Conservation (phyloP, 2,329 filamentous ascomycete genomes). For the Nemania sp. region DNA sequence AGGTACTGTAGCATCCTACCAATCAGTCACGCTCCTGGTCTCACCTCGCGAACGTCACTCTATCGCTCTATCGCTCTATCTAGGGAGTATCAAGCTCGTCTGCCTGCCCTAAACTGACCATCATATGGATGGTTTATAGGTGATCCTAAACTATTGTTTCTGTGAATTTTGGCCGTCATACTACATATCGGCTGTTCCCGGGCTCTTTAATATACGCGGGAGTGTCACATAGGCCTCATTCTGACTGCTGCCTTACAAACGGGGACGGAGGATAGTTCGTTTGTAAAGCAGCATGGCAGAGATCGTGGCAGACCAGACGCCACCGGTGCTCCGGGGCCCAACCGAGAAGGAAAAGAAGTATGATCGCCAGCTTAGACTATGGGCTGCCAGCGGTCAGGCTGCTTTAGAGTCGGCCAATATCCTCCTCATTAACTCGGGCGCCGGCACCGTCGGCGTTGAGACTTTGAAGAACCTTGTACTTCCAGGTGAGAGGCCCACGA, state of each 20-base stretch:
- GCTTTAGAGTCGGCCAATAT: constrained; percentile 92
- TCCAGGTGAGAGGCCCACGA: constrained; percentile 67
- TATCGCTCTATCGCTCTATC: constrained; percentile 19
- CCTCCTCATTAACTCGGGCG: constrained; percentile 87
- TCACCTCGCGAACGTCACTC: constrained; percentile 32
- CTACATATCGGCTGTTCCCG: background rate
- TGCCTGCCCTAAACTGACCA: background rate
- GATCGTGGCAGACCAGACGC: constrained; percentile 59
- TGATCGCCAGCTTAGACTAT: constrained; percentile 92
- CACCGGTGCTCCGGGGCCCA: constrained; percentile 63
- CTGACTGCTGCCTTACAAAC: background rate
- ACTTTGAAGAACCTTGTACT: constrained; percentile 97
- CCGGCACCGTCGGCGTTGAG: constrained; percentile 90
- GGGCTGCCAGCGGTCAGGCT: constrained; percentile 91
- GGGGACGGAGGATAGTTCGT: constrained; percentile 15
- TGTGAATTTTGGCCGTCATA: background rate
- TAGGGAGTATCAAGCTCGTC: background rate
- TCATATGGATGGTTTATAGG: background rate
- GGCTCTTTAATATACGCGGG: background rate
- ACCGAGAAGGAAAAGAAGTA: constrained; percentile 81
- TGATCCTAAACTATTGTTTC: background rate
- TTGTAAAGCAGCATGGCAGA: constrained; percentile 56
- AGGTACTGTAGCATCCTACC: too few species aligned
- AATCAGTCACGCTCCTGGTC: constrained; percentile 15
- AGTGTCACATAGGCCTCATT: constrained; percentile 3